Percentiles rank a stretch among this genome's conserved stretches.
Evolutionary conservation across 345 rosid species (phyloP).

Genomic region (Boechera stricta): DNA sequence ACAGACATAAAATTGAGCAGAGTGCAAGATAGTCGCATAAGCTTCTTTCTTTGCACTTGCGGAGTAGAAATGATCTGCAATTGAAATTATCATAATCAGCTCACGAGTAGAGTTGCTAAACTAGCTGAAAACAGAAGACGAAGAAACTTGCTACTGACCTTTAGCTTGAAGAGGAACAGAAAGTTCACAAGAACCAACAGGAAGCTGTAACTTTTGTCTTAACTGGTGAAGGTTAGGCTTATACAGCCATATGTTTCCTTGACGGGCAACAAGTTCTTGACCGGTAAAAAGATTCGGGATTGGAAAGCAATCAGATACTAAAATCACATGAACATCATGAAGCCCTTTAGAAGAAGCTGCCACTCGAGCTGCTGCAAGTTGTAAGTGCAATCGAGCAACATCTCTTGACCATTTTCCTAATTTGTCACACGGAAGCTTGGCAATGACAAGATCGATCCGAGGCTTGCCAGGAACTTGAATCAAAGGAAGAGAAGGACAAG

Average conservation of each 20-base stretch:
- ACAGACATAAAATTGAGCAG: conserved; percentile 81
- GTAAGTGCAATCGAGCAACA: conserved; percentile 82
- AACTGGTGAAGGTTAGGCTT: conserved; percentile 62
- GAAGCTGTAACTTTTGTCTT: conserved; percentile 74
- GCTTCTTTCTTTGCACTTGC: conserved; percentile 71
- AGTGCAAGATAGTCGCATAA: conserved; percentile 86
- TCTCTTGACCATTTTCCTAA: conserved; percentile 79
- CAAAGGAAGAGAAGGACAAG: conserved; percentile 75
- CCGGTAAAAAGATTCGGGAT: conserved; percentile 81
- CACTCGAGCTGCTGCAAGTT: conserved; percentile 80
- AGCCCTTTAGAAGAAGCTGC: conserved; percentile 78
- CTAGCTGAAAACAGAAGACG: background rate
- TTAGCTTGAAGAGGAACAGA: conserved; percentile 81
- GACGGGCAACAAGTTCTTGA: conserved; percentile 64
- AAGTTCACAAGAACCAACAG: conserved; percentile 89
- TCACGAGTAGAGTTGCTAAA: background rate
- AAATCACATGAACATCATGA: conserved; percentile 70
- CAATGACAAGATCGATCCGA: conserved; percentile 69
- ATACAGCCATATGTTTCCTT: conserved; percentile 79
- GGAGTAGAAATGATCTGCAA: conserved; percentile 70
- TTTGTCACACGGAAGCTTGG: conserved; percentile 84
- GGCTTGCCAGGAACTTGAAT: conserved; percentile 75
- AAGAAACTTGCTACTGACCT: conserved; percentile 54
- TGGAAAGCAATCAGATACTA: conserved; percentile 76
- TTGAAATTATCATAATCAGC: conserved; percentile 8